Conservation (phyloP, 305 asterid genomes). For the Fraxinus albicans region DNA sequence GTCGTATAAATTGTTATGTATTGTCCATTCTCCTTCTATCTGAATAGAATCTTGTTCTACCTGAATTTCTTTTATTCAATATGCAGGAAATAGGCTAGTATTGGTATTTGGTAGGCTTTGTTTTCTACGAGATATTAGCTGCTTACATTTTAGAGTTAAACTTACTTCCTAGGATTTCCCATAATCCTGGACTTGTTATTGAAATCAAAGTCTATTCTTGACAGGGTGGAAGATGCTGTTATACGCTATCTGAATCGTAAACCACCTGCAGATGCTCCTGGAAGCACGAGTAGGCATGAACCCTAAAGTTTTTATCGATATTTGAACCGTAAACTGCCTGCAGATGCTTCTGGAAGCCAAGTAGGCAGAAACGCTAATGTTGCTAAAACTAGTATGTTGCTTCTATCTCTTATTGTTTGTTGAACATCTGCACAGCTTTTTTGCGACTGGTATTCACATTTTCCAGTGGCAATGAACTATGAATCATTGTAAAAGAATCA, state of each 20-base stretch:
- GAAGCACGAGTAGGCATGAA: conserved; percentile 39
- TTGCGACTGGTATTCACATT: conserved; percentile 19
- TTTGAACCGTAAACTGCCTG: conserved; percentile 67
- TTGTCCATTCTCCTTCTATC: not conserved
- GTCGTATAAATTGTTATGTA: not conserved
- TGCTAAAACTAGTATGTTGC: not conserved
- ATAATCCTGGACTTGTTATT: conserved; percentile 11
- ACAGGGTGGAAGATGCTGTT: conserved; percentile 98
- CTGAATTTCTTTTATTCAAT: not conserved
- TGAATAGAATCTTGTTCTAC: not conserved
- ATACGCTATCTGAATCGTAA: conserved; percentile 86
- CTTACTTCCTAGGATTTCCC: not conserved
- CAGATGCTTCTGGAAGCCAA: conserved; percentile 66
- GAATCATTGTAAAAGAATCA: conserved; percentile 8
- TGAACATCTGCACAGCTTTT: not conserved
- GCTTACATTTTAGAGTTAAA: not conserved
- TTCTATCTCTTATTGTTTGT: not conserved
- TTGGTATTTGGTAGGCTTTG: not conserved
- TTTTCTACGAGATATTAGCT: not conserved
- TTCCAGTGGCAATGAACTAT: conserved; percentile 4
- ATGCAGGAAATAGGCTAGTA: not conserved
- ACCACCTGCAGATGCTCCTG: conserved; percentile 67
- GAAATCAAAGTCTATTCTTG: conserved; percentile 21
- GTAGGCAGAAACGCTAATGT: not conserved
- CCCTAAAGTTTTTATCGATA: conserved; percentile 20